Evolutionary conservation across 352 stramenopile species (phyloP).

Genomic region (Phytophthora sansomeana): DNA sequence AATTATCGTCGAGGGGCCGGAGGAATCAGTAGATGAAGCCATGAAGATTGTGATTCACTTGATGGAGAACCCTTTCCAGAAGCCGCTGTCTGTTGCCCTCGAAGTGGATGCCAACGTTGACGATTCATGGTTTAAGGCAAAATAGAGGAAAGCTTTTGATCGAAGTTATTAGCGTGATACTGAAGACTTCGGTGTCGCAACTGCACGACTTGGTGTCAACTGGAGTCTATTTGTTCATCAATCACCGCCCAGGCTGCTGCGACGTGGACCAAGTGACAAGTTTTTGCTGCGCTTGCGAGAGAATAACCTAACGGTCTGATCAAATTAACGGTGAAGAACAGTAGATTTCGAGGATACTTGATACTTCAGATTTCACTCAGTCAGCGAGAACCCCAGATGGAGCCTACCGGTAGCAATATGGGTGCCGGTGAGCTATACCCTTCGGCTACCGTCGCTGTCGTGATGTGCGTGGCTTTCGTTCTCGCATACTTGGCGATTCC

Average conservation of each 20-base stretch:
- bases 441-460: background rate
- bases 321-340: background rate
- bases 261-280: too few relatives aligned
- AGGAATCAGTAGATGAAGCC: constrained; percentile 95
- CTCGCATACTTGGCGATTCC: constrained; percentile 36
- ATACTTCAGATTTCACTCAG: background rate
- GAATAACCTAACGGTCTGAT: background rate
- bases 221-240: too few relatives aligned
- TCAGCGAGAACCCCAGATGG: constrained; percentile 8
- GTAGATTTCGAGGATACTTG: background rate
- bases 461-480: constrained; percentile 27
- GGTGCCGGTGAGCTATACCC: constrained; percentile 7
- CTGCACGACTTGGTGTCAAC: too few relatives aligned
- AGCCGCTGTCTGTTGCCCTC: constrained; percentile 88
- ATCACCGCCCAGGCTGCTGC: too few relatives aligned
- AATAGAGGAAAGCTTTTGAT: constrained; percentile 73
- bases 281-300: too few relatives aligned
- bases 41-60: constrained; percentile 87
- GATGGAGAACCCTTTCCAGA: constrained; percentile 98
- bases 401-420: background rate
- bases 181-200: too few relatives aligned
- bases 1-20: constrained; percentile 99
- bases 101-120: constrained; percentile 95
- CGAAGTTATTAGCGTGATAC: background rate
- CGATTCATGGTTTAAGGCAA: constrained; percentile 99